Percentiles rank a stretch among this genome's conserved stretches.
Conservation (phyloP, 148 eudicot species). For the Camellia lanceoleosa region DNA sequence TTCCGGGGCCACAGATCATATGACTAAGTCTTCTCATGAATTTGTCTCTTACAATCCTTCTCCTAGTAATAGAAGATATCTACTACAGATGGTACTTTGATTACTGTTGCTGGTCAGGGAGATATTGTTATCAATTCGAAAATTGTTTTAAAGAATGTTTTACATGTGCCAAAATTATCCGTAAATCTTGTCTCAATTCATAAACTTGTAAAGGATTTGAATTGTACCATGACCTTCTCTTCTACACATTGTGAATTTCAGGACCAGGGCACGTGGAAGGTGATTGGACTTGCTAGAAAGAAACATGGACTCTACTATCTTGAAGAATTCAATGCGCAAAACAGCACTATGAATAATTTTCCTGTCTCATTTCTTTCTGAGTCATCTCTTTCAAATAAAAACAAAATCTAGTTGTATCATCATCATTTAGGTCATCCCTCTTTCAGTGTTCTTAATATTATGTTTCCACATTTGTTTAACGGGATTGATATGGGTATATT, state of each 20-base stretch:
- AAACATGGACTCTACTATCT: background rate
- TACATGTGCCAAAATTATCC: background rate
- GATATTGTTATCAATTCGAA: background rate
- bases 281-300: conserved; percentile 12
- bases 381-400: background rate
- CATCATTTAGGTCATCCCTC: background rate
- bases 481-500: background rate
- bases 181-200: background rate
- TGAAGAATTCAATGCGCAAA: background rate
- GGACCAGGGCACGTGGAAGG: background rate
- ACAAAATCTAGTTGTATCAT: background rate
- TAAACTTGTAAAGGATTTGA: background rate
- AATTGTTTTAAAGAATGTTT: background rate
- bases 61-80: conserved; percentile 13
- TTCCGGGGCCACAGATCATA: conserved; percentile 5
- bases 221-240: background rate
- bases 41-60: background rate
- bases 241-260: background rate
- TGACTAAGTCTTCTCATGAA: background rate
- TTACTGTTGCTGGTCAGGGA: background rate
- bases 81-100: conserved; percentile 3
- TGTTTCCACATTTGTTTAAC: background rate
- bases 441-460: background rate
- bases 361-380: background rate
- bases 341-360: background rate